Base-by-base conservation (phyloP, 2,329 filamentous ascomycete species). In the Trichophyton verrucosum region DNA sequence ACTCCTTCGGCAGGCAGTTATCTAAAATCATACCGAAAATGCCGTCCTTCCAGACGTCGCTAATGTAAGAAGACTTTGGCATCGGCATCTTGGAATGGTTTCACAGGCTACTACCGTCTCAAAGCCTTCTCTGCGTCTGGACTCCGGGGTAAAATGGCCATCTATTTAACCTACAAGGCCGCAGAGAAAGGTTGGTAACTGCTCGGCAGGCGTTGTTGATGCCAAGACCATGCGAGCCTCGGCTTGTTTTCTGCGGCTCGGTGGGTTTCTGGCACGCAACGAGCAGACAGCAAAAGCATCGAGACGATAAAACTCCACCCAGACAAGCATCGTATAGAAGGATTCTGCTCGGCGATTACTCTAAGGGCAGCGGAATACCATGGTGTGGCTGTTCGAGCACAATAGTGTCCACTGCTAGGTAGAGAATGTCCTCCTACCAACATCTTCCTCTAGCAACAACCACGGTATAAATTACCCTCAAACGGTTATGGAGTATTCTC, bases 31-130 rank as follows among this genome's bases (percentile, higher is more conserved):
- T 75, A 94, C 89, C 82, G 72, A 96, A 96, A 65, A 96, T 86
- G 65, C 86, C 89, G 75, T 95, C 87, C 67, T 81, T 86, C 91
- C 91, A 96, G 67, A 91, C 84, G 62, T 85, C 81, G 74, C 89
- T 95, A 66, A 96, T 72, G 69, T 91, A 95, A 63, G 88, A 81
- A 59, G 85, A 86, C 67, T 85, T 85, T 6, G 86, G 81, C 58
- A 90, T 73, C 36, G 86, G 75, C 88, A 91, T 91, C 51, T 64
- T 78, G 49, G 11, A 7, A 5, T n/a, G 40, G n/a, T 30, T 33
- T 13, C 8, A 38, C 8, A 38, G 15, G 22, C 17, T 6, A 11
- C n/a, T n/a, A 27, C 49, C 22, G 22, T 53, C 22, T 53, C 49
- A 8, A 33, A 24, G 8, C 15, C 20, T 11, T 47, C 4, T 47